Evolutionary conservation across 768 basidiomycete genomes (phyloP), one percentile per base, ranked within the genome.

Genomic region (Lepiota brunneoincarnata): DNA sequence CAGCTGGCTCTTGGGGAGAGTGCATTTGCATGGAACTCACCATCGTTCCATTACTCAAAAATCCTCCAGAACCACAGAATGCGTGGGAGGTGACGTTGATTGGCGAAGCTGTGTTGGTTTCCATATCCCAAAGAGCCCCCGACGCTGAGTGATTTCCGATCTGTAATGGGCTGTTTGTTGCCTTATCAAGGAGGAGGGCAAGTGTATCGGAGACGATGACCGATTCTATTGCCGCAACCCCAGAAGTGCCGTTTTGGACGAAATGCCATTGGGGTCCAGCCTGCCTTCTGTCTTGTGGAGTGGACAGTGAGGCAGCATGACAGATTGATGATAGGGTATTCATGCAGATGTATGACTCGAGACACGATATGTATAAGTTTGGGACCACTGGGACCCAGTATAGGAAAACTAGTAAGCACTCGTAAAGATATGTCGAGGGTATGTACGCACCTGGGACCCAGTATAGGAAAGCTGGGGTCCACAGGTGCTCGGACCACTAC

Each of bases 71-170:
- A 0, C 71, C 76, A 59, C 75, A 77, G 63, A 74, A 76, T 14
- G 67, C 67, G 53, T 77, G 69, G 15, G 71, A 67, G 7, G 67
- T 47, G 15, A 73, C 59, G 40, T 68, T 61, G 7, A 75, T 51
- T 6, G 73, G 63, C 12, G 69, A 67, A 1, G 68, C 67, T 2
- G 63, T 68, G 37, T 73, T 71, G 1, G 75, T 75, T 55, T 69
- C 63, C 10, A 78, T 58, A 49, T 77, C 67, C 61, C 75, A 71
- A 12, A 78, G 61, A 7, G 72, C 75, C 24, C 71, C 73, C 77
- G 76, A 77, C 6, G 77, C 77, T 14, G 73, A 62, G 54, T 75
- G 75, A 1, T 70, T 71, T 44, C 75, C 67, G 51, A 77, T 63
- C 17, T 60, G 67, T 1, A 77, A 61, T 12, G 75, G 71, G 40